Base-by-base conservation (phyloP, 306 rosid species). In the Prunus padus region DNA sequence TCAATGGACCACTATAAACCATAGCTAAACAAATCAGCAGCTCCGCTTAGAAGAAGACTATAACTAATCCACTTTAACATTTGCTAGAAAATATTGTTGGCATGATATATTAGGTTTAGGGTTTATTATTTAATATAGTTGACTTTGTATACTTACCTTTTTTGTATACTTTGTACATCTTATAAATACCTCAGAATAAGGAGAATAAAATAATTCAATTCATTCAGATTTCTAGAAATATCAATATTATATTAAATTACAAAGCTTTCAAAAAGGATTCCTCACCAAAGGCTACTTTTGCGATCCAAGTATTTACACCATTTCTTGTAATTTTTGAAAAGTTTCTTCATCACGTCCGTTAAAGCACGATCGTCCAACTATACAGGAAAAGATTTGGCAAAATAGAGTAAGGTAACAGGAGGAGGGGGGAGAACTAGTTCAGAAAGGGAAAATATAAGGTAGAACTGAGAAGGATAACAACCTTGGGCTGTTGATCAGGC, bases 251-350 rank as follows among this genome's bases (percentile, higher is more conserved):
- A 23, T 22, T 73, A 47, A 63, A 46, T 31, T 51, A 33, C 57
- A 47, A 11, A 46, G 22, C 3, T 52, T 26, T 54, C n/a, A 75
- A 37, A 75, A 64, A 49, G 30, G 73, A 67, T 76, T 61, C 47
- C 98, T 92, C 82, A 94, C 97, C 98, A 95, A 65, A 95, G 95
- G 88, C 97, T 95, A 85, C 98, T 95, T 92, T 92, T 95, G 82
- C 98, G 98, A 64, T 83, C 95, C 86, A 95, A 84, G 83, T 87
- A 95, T 83, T 80, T 90, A 91, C 98, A 95, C 98, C 98, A 95
- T 79, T 75, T 92, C 80, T 87, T 95, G 87, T 95, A 95, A 80
- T 87, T 95, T 79, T 84, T 95, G 77, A 95, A 92, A 75, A 95
- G 98, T 73, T 86, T 95, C 89, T 92, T 95, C 98, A 95, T 95